Percentiles rank a stretch among this genome's conserved stretches.
These are phyloP conservation scores for Phytophthora melonis DNA, from an alignment of 352 stramenopile species.

Conservation along the genomic window DNA sequence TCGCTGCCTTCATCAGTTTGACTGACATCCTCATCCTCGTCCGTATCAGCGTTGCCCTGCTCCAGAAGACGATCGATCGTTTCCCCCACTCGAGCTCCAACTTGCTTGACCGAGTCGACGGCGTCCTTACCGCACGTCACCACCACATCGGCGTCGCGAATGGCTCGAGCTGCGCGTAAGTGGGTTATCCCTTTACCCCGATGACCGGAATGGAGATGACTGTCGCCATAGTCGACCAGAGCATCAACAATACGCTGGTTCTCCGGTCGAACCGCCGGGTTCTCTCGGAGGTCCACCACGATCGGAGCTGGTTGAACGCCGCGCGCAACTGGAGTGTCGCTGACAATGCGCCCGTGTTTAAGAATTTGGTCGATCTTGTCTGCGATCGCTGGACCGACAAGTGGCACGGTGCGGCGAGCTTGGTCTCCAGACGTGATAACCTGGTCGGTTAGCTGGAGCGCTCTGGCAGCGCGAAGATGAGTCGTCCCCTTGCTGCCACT, in stretches of 20 bases:
- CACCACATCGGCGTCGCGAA: conserved; percentile 55
- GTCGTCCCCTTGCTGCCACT: conserved; percentile 65
- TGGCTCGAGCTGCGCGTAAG: conserved; percentile 56
- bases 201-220: conserved; percentile 52
- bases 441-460: conserved; percentile 53
- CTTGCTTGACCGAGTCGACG: not conserved
- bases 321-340: conserved; percentile 24
- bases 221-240: conserved; percentile 65
- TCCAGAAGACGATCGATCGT: not conserved
- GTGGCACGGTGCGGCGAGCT: conserved; percentile 44
- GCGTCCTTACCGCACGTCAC: conserved; percentile 48
- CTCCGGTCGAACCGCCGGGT: conserved; percentile 55
- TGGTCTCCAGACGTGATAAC: conserved; percentile 57
- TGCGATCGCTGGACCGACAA: conserved; percentile 59
- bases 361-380: conserved; percentile 82
- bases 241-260: conserved; percentile 69
- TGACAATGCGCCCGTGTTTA: conserved; percentile 55
- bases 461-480: conserved; percentile 56
- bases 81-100: not conserved
- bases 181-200: conserved; percentile 69
- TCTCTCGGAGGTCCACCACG: conserved; percentile 51
- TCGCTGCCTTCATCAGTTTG: not conserved
- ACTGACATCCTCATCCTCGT: not conserved
- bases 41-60: not conserved
- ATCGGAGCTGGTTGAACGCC: conserved; percentile 44